These are phyloP conservation scores for Sphagnum fallax DNA, from an alignment of 228 moss, liverwort and hornwort genomes.

Conservation along the genomic window DNA sequence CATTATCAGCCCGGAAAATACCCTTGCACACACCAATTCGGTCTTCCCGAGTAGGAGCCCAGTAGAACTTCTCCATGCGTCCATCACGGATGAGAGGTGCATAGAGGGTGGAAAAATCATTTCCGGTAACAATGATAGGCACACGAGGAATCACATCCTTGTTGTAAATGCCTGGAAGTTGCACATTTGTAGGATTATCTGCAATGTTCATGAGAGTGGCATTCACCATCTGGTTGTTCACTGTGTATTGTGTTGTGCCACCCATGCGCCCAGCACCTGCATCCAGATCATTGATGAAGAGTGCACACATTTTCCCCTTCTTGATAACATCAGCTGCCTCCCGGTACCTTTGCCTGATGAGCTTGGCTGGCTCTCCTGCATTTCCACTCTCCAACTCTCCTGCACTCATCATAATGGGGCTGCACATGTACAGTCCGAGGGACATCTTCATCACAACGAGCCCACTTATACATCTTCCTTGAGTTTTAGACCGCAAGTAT, in stretches of 20 bases:
- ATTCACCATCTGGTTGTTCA: conserved; percentile 99
- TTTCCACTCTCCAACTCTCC: conserved; percentile 99
- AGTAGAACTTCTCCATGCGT: conserved; percentile 99
- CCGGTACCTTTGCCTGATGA: conserved; percentile 93
- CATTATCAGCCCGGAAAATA: conserved; percentile 68
- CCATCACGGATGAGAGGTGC: conserved; percentile 93
- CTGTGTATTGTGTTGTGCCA: conserved; percentile 90
- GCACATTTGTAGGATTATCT: conserved; percentile 80
- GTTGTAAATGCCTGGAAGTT: conserved; percentile 82
- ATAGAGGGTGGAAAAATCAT: conserved; percentile 96
- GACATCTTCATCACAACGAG: too few relatives aligned
- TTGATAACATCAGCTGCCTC: conserved; percentile 84
- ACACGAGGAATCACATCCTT: conserved; percentile 71
- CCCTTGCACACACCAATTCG: conserved; percentile 80
- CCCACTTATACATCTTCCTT: too few relatives aligned
- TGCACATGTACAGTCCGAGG: conserved; percentile 4
- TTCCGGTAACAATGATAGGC: conserved; percentile 84
- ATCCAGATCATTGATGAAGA: conserved; percentile 98
- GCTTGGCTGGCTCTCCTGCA: conserved; percentile 94
- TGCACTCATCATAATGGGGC: conserved; percentile 95
- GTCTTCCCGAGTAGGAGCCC: conserved; percentile 91
- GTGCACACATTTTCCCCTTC: conserved; percentile 91
- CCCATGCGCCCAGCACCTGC: conserved; percentile 98
- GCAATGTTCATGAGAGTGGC: conserved; percentile 99
- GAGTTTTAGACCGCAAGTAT: too few relatives aligned